Evolutionary conservation across 495 filamentous ascomycete species (phyloP), one percentile per base, ranked within the genome.

Genomic region (Aspergillus campestris): DNA sequence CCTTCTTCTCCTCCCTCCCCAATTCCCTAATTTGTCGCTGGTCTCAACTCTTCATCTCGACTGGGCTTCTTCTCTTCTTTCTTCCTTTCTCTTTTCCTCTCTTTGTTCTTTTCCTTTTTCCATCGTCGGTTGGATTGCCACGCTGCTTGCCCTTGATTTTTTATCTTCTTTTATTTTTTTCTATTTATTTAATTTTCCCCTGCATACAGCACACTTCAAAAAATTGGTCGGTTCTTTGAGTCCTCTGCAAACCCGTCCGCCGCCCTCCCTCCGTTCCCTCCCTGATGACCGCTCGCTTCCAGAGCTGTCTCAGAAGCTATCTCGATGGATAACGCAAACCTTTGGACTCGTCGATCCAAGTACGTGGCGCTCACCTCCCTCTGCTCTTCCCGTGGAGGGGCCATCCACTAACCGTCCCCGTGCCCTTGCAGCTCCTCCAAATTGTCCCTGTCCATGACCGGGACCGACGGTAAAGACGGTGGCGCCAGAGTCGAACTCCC

Each of bases 331-430:
- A 79, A 79, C 61, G 78, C 76, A 65, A 78, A 76, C 56, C 66
- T 94, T 79, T 95, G 89, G 89, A 88, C 83, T 75, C 85, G 89
- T 64, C 86, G 89, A 66, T 81, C 86, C 61, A 94, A 90, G 88
- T 94, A 78, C 70, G 84, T 59, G 28, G 37, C 14, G 11, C 13
- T 42, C 12, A 44, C 31, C 37, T 18, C 31, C 45, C 53, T 49
- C 27, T 39, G 29, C 39, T 47, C 48, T 53, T 45, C n/a, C n/a
- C n/a, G n/a, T n/a, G n/a, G n/a, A n/a, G n/a, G n/a, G n/a, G n/a
- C 29, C 39, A 35, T 15, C 11, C 2, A 7, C 14, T 14, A 33
- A 31, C 9, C 12, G 14, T 34, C 8, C 33, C 13, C n/a, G 35
- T 35, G 37, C 35, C 5, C 24, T 31, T 37, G 36, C 60, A 90